Percentiles rank a stretch among this genome's conserved stretches.
Conservation (phyloP, 73 alveolate genomes). For the Symbiodinium pilosum region DNA sequence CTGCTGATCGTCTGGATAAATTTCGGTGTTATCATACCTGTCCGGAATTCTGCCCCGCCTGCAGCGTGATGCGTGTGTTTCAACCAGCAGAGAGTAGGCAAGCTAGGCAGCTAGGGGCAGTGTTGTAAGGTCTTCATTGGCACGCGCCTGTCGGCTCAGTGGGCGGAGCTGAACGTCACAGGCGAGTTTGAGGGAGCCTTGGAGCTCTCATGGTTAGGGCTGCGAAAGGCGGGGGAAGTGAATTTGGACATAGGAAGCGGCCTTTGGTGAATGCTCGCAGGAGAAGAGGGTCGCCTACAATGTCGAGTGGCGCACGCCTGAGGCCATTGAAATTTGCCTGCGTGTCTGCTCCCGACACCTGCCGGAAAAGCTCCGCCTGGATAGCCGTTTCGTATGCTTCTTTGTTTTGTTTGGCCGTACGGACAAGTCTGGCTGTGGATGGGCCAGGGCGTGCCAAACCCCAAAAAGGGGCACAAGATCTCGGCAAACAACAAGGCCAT, state of each 20-base stretch:
- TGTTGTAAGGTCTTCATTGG: constrained; percentile 86
- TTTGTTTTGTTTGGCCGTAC: not conserved
- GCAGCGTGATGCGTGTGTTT: too few relatives aligned
- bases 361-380: too few relatives aligned
- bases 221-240: not conserved
- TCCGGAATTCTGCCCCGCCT: not conserved
- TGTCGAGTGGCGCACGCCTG: constrained; percentile 88
- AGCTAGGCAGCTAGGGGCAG: too few relatives aligned
- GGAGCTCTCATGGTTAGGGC: not conserved
- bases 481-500: constrained; percentile 37
- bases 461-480: constrained; percentile 74
- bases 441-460: constrained; percentile 62
- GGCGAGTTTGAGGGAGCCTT: constrained; percentile 1
- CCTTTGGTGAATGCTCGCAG: not conserved
- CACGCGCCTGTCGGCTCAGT: constrained; percentile 24
- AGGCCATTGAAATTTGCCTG: not conserved
- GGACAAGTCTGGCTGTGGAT: not conserved
- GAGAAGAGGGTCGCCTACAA: constrained; percentile 87
- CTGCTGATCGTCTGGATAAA: too few relatives aligned
- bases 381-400: not conserved
- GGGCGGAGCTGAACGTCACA: constrained; percentile 66
- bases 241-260: not conserved
- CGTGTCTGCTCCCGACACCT: not conserved
- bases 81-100: too few relatives aligned
- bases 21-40: not conserved